These are phyloP conservation scores for Globisporangium perplexum DNA, from an alignment of 352 stramenopile genomes.

Conservation along the genomic window DNA sequence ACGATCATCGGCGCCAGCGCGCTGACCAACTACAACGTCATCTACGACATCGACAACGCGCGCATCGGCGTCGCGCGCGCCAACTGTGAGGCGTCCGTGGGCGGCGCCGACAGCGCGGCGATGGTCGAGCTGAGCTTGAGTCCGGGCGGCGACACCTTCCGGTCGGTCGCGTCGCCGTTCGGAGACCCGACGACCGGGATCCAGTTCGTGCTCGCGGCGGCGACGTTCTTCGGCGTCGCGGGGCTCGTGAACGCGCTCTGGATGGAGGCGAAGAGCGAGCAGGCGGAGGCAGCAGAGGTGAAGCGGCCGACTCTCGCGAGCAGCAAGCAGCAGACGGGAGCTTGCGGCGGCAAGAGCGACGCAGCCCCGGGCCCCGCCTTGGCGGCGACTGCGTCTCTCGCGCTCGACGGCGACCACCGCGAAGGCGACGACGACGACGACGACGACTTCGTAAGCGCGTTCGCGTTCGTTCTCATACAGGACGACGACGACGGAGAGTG, in stretches of 20 bases:
- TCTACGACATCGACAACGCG: slow-evolving; percentile 74
- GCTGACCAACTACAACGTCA: slow-evolving; percentile 62
- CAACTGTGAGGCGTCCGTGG: slow-evolving; percentile 29
- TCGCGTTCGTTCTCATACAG: slow-evolving; percentile 50
- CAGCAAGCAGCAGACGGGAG: not conserved
- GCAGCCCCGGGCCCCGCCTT: not conserved
- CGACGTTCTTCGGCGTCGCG: slow-evolving; percentile 34
- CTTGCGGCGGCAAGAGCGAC: not conserved
- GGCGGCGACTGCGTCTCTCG: not conserved
- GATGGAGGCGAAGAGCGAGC: slow-evolving; percentile 18
- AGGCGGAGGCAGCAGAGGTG: not conserved
- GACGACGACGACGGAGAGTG: slow-evolving; percentile 24
- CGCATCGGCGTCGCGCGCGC: slow-evolving; percentile 58
- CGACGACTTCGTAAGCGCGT: slow-evolving; percentile 16
- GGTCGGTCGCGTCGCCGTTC: slow-evolving; percentile 11
- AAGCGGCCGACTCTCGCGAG: no score
- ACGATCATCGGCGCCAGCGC: slow-evolving; percentile 73
- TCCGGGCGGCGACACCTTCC: slow-evolving; percentile 58
- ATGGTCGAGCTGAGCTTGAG: slow-evolving; percentile 47
- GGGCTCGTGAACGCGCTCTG: slow-evolving; percentile 54
- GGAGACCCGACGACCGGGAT: slow-evolving; percentile 28
- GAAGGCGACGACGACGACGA: slow-evolving; percentile 4
- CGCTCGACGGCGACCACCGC: not conserved
- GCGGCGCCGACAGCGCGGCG: slow-evolving; percentile 2
- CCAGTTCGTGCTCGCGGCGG: slow-evolving; percentile 32